phyloP scores from a whole-genome alignment of 2,329 filamentous ascomycete species.

The Fusarium papillatum region DNA sequence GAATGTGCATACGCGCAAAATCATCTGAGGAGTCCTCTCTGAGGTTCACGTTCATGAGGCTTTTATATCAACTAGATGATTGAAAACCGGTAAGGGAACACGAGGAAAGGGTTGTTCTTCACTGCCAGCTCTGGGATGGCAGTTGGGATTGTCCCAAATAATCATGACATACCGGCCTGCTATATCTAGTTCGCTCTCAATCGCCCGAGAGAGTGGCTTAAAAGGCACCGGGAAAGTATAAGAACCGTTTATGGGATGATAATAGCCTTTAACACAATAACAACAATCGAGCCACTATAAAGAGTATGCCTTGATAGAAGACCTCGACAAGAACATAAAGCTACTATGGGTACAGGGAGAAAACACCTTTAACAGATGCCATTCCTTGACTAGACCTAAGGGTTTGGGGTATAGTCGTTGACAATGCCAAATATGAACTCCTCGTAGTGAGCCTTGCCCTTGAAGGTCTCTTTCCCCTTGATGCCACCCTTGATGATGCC shows the following conservation, averaged over 20 bases:
- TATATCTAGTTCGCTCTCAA: not conserved
- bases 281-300: not conserved
- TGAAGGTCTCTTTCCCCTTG: not conserved
- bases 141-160: too few species aligned
- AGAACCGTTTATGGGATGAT: too few species aligned
- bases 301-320: not conserved
- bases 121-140: too few species aligned
- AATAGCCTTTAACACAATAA: not conserved
- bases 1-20: too few species aligned
- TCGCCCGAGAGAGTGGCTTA: not conserved
- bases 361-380: not conserved
- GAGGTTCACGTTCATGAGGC: too few species aligned
- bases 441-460: not conserved
- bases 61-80: too few species aligned
- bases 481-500: not conserved
- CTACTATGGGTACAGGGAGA: not conserved
- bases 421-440: not conserved
- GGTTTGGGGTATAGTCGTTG: not conserved
- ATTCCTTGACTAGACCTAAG: not conserved
- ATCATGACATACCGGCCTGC: too few species aligned
- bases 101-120: too few species aligned
- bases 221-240: too few species aligned
- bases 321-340: not conserved
- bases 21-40: too few species aligned
- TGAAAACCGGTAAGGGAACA: too few species aligned